Percentiles rank a stretch among this genome's conserved stretches.
These are phyloP conservation scores for Nissolia schottii DNA, from an alignment of 306 rosid species.

Conservation along the genomic window DNA sequence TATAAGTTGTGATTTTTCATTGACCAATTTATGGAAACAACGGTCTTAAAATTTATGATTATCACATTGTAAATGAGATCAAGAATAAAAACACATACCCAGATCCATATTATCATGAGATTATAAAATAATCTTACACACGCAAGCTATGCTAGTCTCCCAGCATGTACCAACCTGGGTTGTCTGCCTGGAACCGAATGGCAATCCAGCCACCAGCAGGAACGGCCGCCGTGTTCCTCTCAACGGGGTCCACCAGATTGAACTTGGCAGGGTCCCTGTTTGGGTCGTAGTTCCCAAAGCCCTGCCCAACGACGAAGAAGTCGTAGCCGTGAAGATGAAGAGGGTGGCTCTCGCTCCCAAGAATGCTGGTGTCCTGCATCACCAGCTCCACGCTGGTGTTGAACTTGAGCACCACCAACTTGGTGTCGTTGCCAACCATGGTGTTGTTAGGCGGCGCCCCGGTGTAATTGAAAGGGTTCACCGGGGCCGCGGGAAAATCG, in stretches of 20 bases:
- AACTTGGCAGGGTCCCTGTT: constrained; percentile 57
- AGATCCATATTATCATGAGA: no score
- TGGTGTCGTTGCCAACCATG: constrained; percentile 52
- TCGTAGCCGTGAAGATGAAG: constrained; percentile 83
- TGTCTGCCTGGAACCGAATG: constrained; percentile 66
- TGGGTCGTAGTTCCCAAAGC: constrained; percentile 73
- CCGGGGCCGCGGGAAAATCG: constrained; percentile 57
- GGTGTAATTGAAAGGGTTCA: constrained; percentile 57
- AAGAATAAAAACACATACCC: no score
- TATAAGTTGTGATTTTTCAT: no score
- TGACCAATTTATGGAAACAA: no score
- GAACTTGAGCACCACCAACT: constrained; percentile 52
- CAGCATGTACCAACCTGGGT: constrained; percentile 51
- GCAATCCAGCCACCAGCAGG: constrained; percentile 84
- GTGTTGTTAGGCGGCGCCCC: constrained; percentile 77
- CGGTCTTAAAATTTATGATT: no score
- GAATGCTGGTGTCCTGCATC: constrained; percentile 64
- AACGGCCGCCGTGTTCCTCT: constrained; percentile 65
- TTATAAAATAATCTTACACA: no score
- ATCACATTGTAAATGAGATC: no score
- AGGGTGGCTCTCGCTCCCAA: constrained; percentile 80
- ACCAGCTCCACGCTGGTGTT: constrained; percentile 75
- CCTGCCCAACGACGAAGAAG: constrained; percentile 69
- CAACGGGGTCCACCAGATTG: constrained; percentile 65
- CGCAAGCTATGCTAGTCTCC: neutral